phyloP scores from a whole-genome alignment of 768 basidiomycete species.

The Tricholoma sp. region DNA sequence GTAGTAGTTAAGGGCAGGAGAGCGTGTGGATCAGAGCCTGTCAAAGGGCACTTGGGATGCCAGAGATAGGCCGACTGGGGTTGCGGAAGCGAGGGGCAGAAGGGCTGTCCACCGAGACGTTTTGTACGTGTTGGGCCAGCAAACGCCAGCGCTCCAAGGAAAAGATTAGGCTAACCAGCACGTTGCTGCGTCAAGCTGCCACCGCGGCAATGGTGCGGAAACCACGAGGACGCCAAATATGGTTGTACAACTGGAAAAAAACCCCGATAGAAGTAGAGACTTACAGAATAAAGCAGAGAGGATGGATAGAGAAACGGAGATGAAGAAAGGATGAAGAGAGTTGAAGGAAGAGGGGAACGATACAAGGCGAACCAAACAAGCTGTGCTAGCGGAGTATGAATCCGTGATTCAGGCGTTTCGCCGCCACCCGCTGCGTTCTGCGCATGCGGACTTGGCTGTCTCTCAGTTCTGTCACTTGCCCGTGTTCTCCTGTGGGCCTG shows the following conservation, averaged over 20 bases:
- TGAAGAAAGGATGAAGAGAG: constrained; percentile 21
- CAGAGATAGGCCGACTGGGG: constrained; percentile 27
- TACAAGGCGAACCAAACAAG: constrained; percentile 41
- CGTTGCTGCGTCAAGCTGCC: constrained; percentile 10
- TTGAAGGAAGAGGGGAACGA: constrained; percentile 19
- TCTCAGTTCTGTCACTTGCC: no score
- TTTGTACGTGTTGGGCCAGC: neutral
- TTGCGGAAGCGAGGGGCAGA: constrained; percentile 4
- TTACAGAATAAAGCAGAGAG: constrained; percentile 15
- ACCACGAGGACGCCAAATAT: constrained; percentile 6
- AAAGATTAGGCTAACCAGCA: constrained; percentile 11
- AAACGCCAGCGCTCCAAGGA: neutral
- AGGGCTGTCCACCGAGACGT: constrained; percentile 5
- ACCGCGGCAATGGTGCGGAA: constrained; percentile 10
- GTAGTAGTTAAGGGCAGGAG: constrained; percentile 31
- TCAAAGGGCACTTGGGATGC: constrained; percentile 33
- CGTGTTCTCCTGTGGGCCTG: no score
- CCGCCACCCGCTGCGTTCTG: no score
- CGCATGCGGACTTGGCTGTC: no score
- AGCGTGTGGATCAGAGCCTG: constrained; percentile 39
- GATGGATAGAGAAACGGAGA: constrained; percentile 9
- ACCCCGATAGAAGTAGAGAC: constrained; percentile 10
- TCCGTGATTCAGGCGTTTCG: neutral
- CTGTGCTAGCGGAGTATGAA: constrained; percentile 51
- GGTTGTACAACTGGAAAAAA: constrained; percentile 4